Percentiles rank a stretch among this genome's conserved stretches.
phyloP scores from a whole-genome alignment of 768 basidiomycete genomes.

The Mycena maculata region DNA sequence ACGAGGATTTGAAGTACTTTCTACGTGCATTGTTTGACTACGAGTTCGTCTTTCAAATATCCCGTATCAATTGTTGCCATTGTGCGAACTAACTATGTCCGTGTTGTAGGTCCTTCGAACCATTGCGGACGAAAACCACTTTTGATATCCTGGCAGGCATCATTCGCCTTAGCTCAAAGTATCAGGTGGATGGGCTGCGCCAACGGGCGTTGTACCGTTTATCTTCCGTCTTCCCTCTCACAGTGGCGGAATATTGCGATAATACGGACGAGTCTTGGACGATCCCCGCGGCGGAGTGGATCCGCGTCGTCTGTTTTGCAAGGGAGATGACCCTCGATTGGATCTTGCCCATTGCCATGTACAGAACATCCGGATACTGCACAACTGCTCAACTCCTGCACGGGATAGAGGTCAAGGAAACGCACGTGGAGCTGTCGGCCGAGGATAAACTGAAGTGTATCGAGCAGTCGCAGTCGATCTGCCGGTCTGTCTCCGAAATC shows the following conservation, averaged over 20 bases:
- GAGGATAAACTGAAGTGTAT: background rate
- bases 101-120: constrained; percentile 4
- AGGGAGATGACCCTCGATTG: background rate
- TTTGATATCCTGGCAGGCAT: background rate
- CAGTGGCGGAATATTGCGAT: background rate
- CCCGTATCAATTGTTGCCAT: too few species aligned
- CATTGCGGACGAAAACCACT: background rate
- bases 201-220: background rate
- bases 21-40: constrained; percentile 24
- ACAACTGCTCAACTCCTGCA: background rate
- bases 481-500: background rate
- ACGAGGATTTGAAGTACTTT: constrained; percentile 12
- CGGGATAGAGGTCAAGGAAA: background rate
- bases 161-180: constrained; percentile 1
- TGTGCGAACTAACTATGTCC: too few species aligned
- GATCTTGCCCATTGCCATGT: background rate
- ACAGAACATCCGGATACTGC: background rate
- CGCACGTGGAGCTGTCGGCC: background rate
- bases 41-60: background rate
- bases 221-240: background rate
- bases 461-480: background rate
- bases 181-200: background rate
- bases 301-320: background rate
- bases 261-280: background rate
- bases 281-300: background rate